Base-by-base conservation (phyloP, 2,329 filamentous ascomycete species). In the Cladosporium sp. region DNA sequence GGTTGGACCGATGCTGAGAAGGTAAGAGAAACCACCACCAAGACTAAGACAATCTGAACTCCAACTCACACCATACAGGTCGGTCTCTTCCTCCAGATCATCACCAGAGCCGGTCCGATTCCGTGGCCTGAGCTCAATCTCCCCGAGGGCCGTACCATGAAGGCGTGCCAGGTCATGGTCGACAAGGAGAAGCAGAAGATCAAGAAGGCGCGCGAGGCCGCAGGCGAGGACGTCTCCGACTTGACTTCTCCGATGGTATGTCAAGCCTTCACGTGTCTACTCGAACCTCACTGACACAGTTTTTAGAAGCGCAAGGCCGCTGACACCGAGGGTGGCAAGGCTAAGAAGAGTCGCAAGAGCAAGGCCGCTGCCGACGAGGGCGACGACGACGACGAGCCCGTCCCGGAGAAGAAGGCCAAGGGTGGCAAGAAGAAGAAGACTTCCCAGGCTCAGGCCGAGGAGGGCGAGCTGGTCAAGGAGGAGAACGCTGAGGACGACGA, bases 1-100 rank as follows among this genome's bases (percentile, higher is more conserved):
- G 65, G 63, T 39, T 76, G 74, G 74, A 75, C 70, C 58, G 74
- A 76, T n/a, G 64, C 66, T 18, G 73, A 76, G 64, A 75, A 75
- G 72, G 73, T 74, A 43, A 30, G 30, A 28, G 23, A 16, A n/a
- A 32, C 11, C 26, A 25, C 32, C n/a, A 30, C 14, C 36, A 18
- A 34, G 10, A 56, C 21, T 13, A n/a, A 21, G 28, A 28, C 51
- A 54, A 32, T 16, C 25, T n/a, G 26, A n/a, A 30, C 23, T 43
- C 46, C 54, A 16, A 56, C 49, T 30, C 21, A 26, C 23, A 28
- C 6, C 43, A 21, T 5, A 51, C 59, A 74, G 73, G 64, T 72
- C 36, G 69, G 65, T 5, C 63, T 75, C 54, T 71, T 75, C 68
- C 68, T 71, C 64, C 72, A 75, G 66, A 72, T 76, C 65, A 69